phyloP scores from a whole-genome alignment of 2,329 filamentous ascomycete genomes.

The Neonectria punicea region DNA sequence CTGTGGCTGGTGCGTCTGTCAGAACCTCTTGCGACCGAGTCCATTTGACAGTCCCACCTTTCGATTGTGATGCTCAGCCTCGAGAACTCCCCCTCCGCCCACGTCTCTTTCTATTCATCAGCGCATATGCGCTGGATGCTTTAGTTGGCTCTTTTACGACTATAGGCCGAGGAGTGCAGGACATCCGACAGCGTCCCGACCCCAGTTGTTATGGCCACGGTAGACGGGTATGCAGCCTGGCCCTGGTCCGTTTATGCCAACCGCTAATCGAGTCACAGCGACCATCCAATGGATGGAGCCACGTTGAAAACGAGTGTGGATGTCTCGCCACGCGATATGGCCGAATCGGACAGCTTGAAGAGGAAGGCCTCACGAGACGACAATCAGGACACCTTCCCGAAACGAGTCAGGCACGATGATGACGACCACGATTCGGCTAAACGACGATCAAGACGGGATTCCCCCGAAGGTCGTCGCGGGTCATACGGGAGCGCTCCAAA shows the following conservation, averaged over 20 bases:
- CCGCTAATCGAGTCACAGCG: conserved; percentile 36
- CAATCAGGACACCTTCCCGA: conserved; percentile 35
- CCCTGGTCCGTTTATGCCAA: conserved; percentile 5
- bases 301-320: conserved; percentile 16
- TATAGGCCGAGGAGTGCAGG: background rate
- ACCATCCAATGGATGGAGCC: conserved; percentile 27
- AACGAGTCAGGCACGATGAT: conserved; percentile 41
- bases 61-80: conserved; percentile 39
- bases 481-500: conserved; percentile 20
- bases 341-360: conserved; percentile 38
- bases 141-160: background rate
- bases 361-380: conserved; percentile 44
- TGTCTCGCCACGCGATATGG: background rate
- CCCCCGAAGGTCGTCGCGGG: conserved; percentile 22
- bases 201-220: conserved; percentile 31
- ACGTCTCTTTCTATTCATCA: background rate
- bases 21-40: conserved; percentile 20
- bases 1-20: conserved; percentile 28
- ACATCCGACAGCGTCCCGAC: conserved; percentile 10
- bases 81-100: conserved; percentile 30
- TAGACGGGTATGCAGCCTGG: conserved; percentile 31
- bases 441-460: conserved; percentile 30
- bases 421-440: conserved; percentile 26
- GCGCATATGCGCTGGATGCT: background rate
- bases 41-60: conserved; percentile 36